These are phyloP conservation scores for Nothopassalora personata DNA, from an alignment of 2,329 filamentous ascomycete species.

Conservation along the genomic window DNA sequence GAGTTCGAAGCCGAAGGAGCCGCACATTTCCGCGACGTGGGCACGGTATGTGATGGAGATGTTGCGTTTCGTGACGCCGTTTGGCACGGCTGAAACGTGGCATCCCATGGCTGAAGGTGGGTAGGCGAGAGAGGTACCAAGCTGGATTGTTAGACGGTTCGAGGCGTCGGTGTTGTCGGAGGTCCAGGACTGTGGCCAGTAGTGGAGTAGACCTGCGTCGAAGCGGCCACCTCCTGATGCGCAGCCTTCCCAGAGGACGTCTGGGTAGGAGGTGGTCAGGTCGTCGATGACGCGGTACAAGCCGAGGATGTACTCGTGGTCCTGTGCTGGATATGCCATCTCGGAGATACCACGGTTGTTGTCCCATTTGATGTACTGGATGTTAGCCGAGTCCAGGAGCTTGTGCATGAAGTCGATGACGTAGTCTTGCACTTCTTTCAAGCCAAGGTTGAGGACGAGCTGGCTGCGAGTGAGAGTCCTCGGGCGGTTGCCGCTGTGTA, in stretches of 20 bases:
- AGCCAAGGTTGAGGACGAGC: conserved; percentile 56
- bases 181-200: conserved; percentile 62
- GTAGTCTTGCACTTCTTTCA: conserved; percentile 58
- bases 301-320: conserved; percentile 59
- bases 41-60: conserved; percentile 56
- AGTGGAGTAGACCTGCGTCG: conserved; percentile 58
- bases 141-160: conserved; percentile 57
- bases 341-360: conserved; percentile 63
- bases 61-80: conserved; percentile 51
- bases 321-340: conserved; percentile 47
- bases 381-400: conserved; percentile 50
- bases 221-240: conserved; percentile 61
- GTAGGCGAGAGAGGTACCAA: conserved; percentile 60
- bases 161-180: conserved; percentile 61
- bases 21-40: conserved; percentile 64
- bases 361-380: conserved; percentile 63
- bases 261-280: conserved; percentile 54
- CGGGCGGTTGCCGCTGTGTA: conserved; percentile 53
- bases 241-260: conserved; percentile 62
- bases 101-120: conserved; percentile 60
- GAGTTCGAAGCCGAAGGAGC: conserved; percentile 61
- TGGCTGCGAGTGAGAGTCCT: conserved; percentile 54
- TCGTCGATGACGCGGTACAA: conserved; percentile 58
- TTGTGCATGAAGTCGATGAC: conserved; percentile 53
- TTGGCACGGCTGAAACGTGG: conserved; percentile 59